phyloP scores from a whole-genome alignment of 805 yeast genomes.

The Jamesozyma gamospora region DNA sequence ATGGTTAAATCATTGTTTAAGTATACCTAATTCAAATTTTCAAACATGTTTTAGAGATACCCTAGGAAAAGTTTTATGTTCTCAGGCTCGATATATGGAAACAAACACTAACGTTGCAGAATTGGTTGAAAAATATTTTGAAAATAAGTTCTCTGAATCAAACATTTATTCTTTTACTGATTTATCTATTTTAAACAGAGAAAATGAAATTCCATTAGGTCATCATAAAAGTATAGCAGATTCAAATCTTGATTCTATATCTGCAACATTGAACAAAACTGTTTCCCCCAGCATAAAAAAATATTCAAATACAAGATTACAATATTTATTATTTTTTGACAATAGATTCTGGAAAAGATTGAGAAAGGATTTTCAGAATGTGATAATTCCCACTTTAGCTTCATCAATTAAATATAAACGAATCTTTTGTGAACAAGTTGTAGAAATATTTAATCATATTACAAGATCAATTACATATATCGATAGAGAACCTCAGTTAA shows the following conservation, averaged over 20 bases:
- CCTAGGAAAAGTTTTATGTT: slow-evolving; percentile 37
- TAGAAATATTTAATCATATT: slow-evolving; percentile 44
- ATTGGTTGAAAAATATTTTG: slow-evolving; percentile 17
- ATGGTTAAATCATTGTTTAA: slow-evolving; percentile 41
- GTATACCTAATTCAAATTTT: slow-evolving; percentile 31
- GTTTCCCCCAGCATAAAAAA: slow-evolving; percentile 8
- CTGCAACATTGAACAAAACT: slow-evolving; percentile 17
- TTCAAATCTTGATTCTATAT: slow-evolving; percentile 21
- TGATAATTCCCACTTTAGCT: slow-evolving; percentile 47
- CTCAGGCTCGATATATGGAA: slow-evolving; percentile 11
- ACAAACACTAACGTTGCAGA: slow-evolving; percentile 19
- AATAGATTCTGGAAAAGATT: slow-evolving; percentile 45
- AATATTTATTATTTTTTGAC: slow-evolving; percentile 48
- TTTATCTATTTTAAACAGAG: slow-evolving; percentile 28
- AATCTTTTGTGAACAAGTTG: slow-evolving; percentile 41
- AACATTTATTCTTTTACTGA: slow-evolving; percentile 20
- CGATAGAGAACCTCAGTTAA: slow-evolving; percentile 85
- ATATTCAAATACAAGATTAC: slow-evolving; percentile 40
- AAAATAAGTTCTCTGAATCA: slow-evolving; percentile 9
- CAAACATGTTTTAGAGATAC: slow-evolving; percentile 33
- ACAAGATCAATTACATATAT: slow-evolving; percentile 40
- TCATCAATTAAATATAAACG: slow-evolving; percentile 40
- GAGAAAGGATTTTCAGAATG: slow-evolving; percentile 39
- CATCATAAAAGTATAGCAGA: slow-evolving; percentile 21
- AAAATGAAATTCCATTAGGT: slow-evolving; percentile 28